Conservation (phyloP, 805 yeast genomes). For the Yarrowia sp. region DNA sequence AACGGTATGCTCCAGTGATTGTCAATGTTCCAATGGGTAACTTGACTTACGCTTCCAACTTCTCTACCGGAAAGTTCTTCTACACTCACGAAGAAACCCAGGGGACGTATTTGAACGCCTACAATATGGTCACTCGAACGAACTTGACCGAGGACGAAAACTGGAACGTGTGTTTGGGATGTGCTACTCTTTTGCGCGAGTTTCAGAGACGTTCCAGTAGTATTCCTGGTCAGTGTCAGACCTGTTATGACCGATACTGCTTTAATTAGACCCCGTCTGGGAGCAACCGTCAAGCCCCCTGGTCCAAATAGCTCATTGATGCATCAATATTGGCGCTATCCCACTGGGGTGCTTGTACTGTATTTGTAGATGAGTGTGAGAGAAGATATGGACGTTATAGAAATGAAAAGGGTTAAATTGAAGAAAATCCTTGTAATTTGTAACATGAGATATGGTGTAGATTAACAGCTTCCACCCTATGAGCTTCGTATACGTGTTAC, state of each 20-base stretch:
- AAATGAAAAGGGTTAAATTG: too few relatives aligned
- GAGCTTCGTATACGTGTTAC: too few relatives aligned
- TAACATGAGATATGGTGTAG: too few relatives aligned
- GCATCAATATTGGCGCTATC: background rate
- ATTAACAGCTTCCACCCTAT: too few relatives aligned
- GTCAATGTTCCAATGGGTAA: constrained; percentile 48
- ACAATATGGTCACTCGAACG: constrained; percentile 2
- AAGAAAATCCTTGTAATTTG: too few relatives aligned
- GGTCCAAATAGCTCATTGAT: background rate
- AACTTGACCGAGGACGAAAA: background rate
- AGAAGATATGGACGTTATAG: too few relatives aligned
- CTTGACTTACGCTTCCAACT: constrained; percentile 64
- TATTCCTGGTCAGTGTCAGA: background rate
- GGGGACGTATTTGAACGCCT: constrained; percentile 3
- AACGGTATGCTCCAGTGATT: constrained; percentile 2
- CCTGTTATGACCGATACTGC: background rate
- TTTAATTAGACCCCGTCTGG: background rate
- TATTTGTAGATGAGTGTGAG: too few relatives aligned
- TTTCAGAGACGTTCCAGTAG: constrained; percentile 7
- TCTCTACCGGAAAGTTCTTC: constrained; percentile 18
- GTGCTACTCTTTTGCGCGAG: constrained; percentile 7
- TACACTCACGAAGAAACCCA: constrained; percentile 7
- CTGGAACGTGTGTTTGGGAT: constrained; percentile 6
- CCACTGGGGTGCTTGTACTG: too few relatives aligned
- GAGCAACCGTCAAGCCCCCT: background rate